Evolutionary conservation across 768 basidiomycete genomes (phyloP), one percentile per base, ranked within the genome.

Genomic region (Leucosporidium yakuticum): DNA sequence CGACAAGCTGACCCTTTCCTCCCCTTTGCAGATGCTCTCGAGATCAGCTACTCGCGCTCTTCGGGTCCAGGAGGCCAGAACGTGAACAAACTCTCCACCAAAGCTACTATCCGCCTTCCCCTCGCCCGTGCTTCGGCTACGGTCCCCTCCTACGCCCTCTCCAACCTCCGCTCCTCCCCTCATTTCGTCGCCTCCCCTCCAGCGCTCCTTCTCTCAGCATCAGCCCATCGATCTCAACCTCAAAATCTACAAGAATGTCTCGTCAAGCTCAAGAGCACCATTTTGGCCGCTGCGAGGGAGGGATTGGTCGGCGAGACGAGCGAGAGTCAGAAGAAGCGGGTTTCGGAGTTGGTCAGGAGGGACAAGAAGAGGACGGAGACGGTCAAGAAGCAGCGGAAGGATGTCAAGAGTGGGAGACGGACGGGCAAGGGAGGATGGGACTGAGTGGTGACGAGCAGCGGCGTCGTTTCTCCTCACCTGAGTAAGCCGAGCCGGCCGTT

Each of bases 11-110:
- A 23, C 39, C 9, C 20, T 48, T 31, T n/a, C 0, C 29, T 21
- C 12, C 49, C 15, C 25, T 25, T 19, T 4, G 4, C 67, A 71
- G 69, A 69, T 20, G 44, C 61, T 25, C 31, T 51, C 54, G 67
- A 70, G 29, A 57, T 69, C 2, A 63, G 70, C 8, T 74, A 68
- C 62, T 39, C 70, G 0, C 68, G 69, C 19, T 74, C 74, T 0
- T 70, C 69, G 7, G 74, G 74, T 12, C 71, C 74, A 34, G 74
- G 74, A 0, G 74, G 74, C 1, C 74, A 74, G 34, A 72, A 74
- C 63, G 74, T 74, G 36, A 74, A 74, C 69, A 72, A 72, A 20
- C 64, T 72, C 53, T 50, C 67, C n/a, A 70, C 71, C 11, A 74
- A 74, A 54, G 71, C 74, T 17, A 70, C 62, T n/a, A 27, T 73